Base-by-base conservation (phyloP, 148 eudicot species). In the Arbutus unedo region DNA sequence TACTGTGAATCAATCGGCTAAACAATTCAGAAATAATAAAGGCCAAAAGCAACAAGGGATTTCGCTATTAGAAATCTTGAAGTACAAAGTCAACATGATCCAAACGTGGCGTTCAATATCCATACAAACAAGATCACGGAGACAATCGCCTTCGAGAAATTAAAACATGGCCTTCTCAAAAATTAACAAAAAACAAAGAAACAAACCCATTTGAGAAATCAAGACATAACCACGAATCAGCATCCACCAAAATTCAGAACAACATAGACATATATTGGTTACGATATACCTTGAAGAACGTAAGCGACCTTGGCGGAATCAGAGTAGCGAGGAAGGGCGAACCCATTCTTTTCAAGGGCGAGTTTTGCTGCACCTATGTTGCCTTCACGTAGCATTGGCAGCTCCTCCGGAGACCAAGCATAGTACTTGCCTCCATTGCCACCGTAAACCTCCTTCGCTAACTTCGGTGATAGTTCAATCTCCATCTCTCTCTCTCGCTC, bases 281-380 rank as follows among this genome's bases (percentile, higher is more conserved):
- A 8, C 23, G 23, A 15, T 1, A 73, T 87, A 94, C 98, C 94
- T 90, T 94, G 93, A 84, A 94, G 96, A 87, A 94, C 98, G 80
- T 92, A 93, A 31, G 94, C 94, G 57, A 94, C 91, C 85, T 91
- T 93, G 74, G 94, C 84, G 7, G 94, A 94, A 88, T 94, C 96
- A 57, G 94, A 91, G 81, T 92, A 94, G 14, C 90, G 90, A 73
- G 96, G 98, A 51, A 93, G 89, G 80, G 96, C 96, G 66, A 94
- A 87, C 0, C 98, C 98, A 76, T 88, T 71, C 86, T 94, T 93
- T 43, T 77, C 78, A 3, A 94, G 90, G 4, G 84, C 85, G 38
- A 94, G 91, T 79, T 94, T 93, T 57, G 92, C 87, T 10, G 98
- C 98, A 3, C 95, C 98, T 54, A 94, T 91, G 87, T 93, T 88